Percentiles rank a stretch among this genome's conserved stretches.
Evolutionary conservation across 768 basidiomycete genomes (phyloP).

Genomic region (Boletus rubropictus): DNA sequence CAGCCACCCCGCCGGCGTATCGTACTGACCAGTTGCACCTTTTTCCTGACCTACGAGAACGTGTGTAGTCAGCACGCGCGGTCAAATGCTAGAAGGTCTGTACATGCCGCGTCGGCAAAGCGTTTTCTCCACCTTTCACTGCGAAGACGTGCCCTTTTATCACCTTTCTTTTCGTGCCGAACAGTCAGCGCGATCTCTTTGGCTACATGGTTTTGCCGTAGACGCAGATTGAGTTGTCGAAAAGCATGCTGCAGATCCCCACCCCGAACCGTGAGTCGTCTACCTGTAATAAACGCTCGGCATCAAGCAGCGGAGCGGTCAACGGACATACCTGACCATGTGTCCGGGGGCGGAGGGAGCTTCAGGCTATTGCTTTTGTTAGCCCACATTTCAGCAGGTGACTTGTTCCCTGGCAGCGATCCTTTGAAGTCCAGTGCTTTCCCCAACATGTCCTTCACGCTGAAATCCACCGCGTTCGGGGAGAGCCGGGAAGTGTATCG

Average conservation of each 20-base stretch:
- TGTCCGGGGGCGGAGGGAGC: conserved; percentile 37
- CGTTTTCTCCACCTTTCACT: conserved; percentile 76
- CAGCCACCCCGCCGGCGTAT: conserved; percentile 73
- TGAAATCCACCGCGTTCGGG: neutral
- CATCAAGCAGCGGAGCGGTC: neutral
- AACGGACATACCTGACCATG: conserved; percentile 46
- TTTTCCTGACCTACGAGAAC: conserved; percentile 66
- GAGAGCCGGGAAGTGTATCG: conserved; percentile 9
- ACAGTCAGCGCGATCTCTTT: conserved; percentile 42
- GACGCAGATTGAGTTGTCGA: conserved; percentile 42
- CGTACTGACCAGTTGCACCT: conserved; percentile 72
- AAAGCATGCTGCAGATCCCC: conserved; percentile 46
- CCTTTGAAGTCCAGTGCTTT: conserved; percentile 15
- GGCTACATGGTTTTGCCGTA: conserved; percentile 52
- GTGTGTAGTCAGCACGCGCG: conserved; percentile 11
- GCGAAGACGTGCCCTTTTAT: conserved; percentile 64
- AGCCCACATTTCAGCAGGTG: conserved; percentile 36
- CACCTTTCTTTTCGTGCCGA: conserved; percentile 80
- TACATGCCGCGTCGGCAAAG: conserved; percentile 71
- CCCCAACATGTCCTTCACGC: conserved; percentile 11
- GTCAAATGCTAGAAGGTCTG: conserved; percentile 6
- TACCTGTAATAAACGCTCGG: conserved; percentile 41
- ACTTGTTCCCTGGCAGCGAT: conserved; percentile 8
- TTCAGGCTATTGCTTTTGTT: conserved; percentile 17
- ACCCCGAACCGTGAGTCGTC: conserved; percentile 45